phyloP scores from a whole-genome alignment of 108 stramenopile genomes.

The Nannochloropsis oceanica region DNA sequence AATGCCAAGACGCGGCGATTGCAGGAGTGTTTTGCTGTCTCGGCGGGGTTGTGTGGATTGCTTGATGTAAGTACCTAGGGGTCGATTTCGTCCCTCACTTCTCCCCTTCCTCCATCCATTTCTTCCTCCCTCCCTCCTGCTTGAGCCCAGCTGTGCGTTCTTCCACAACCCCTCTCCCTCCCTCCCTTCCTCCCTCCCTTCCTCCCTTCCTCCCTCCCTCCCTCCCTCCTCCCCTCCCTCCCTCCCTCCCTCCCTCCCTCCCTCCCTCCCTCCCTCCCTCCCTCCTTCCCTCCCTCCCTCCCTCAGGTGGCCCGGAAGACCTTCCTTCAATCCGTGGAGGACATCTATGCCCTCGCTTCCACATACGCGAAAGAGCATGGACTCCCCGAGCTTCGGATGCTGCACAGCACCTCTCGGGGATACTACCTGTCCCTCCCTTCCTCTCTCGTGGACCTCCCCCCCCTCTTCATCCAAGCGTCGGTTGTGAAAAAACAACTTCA shows the following conservation, averaged over 20 bases:
- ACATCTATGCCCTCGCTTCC: constrained; percentile 22
- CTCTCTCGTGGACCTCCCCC: background rate
- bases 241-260: too few species aligned
- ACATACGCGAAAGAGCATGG: background rate
- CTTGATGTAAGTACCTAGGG: constrained; percentile 13
- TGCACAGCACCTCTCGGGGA: background rate
- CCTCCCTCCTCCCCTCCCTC: too few species aligned
- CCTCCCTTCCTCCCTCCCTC: too few species aligned
- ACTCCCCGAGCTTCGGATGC: background rate
- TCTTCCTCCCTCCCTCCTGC: too few species aligned
- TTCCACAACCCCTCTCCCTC: too few species aligned
- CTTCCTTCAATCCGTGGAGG: constrained; percentile 33
- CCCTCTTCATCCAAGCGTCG: background rate
- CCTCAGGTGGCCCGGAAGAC: constrained; percentile 20
- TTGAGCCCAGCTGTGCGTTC: too few species aligned
- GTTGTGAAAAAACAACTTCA: background rate
- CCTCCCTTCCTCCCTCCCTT: too few species aligned
- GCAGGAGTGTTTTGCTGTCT: constrained; percentile 36
- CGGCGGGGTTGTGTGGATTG: constrained; percentile 23
- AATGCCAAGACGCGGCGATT: constrained; percentile 16
- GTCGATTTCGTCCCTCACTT: too few species aligned
- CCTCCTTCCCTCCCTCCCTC: too few species aligned
- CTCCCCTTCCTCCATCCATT: too few species aligned
- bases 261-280: too few species aligned
- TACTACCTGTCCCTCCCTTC: background rate